Evolutionary conservation across 495 filamentous ascomycete species (phyloP), one percentile per base, ranked within the genome.

Genomic region (Podospora conica): DNA sequence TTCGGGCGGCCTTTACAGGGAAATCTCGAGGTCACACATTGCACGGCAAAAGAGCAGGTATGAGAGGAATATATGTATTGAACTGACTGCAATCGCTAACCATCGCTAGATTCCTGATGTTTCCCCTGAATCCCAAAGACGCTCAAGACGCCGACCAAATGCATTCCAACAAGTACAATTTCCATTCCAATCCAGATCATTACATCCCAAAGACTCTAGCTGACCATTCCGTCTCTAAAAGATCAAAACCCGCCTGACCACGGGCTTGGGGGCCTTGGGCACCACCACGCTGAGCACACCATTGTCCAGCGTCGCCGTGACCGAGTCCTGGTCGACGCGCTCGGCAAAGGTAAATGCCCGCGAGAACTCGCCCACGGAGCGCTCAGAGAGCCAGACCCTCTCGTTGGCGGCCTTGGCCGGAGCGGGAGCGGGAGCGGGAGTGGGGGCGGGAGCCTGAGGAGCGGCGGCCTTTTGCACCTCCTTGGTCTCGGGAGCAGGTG

Each of bases 271-370:
- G 33, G 85, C 82, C 82, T 96, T 96, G 8, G 92, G 92, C n/a
- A 96, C 87, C 10, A 79, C 82, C 12, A 91, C 81, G 62, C 79
- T 78, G 58, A 91, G 74, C 23, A 91, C 75, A 67, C 90, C 76
- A 78, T 82, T 75, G 73, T 81, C 72, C 74, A 81, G 70, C 40
- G 77, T 85, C 12, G 92, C 93, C 69, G 81, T 87, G 66, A 96
- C 92, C 11, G 65, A 71, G 58, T 96, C 89, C 68, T 91, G 87
- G 74, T 96, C 86, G 55, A 96, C 84, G 15, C 84, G 81, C 6
- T 75, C 74, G 0, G 91, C 85, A 81, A 97, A 96, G 61, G 74
- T 83, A 80, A 96, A 97, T 20, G 79, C 81, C 60, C 92, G 85
- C 29, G 86, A 81, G 82, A 96, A 97, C 59, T 88, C 81, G 66